A percentile compares a stretch with the other conserved stretches of the same genome.
These are phyloP conservation scores for Ogataea paraovalis DNA, from an alignment of 805 yeast species.

Conservation along the genomic window DNA sequence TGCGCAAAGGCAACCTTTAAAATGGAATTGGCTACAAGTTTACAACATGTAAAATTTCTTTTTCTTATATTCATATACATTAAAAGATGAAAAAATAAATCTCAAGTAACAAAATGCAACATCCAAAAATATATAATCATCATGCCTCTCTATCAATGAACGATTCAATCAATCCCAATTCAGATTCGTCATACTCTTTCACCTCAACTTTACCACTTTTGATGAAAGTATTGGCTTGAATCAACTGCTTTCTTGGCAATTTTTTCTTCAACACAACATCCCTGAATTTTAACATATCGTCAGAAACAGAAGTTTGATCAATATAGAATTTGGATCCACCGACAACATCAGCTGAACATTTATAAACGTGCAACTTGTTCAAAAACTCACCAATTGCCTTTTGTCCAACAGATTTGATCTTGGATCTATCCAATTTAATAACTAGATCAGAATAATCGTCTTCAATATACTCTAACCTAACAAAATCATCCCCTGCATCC, in stretches of 20 bases:
- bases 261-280: constrained; percentile 66
- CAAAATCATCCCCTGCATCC: constrained; percentile 58
- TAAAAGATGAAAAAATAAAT: neutral
- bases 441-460: constrained; percentile 55
- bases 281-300: constrained; percentile 61
- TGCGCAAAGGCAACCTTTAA: too few species aligned
- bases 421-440: constrained; percentile 53
- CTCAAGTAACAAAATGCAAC: too few species aligned
- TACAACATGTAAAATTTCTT: too few species aligned
- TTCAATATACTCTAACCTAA: constrained; percentile 46
- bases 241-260: constrained; percentile 77
- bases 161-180: constrained; percentile 74
- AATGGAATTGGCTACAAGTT: too few species aligned
- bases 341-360: constrained; percentile 68
- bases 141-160: constrained; percentile 55
- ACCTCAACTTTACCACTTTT: constrained; percentile 42
- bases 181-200: constrained; percentile 71
- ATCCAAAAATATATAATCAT: too few species aligned
- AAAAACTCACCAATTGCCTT: constrained; percentile 69
- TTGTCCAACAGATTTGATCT: constrained; percentile 68
- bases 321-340: constrained; percentile 61
- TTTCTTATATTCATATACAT: too few species aligned
- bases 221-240: constrained; percentile 72
- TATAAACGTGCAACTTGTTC: constrained; percentile 69
- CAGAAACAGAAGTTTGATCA: constrained; percentile 64